Evolutionary conservation across 441 rosid genomes (phyloP), one percentile per base, ranked within the genome.

Genomic region (Arabidopsis hybrid): DNA sequence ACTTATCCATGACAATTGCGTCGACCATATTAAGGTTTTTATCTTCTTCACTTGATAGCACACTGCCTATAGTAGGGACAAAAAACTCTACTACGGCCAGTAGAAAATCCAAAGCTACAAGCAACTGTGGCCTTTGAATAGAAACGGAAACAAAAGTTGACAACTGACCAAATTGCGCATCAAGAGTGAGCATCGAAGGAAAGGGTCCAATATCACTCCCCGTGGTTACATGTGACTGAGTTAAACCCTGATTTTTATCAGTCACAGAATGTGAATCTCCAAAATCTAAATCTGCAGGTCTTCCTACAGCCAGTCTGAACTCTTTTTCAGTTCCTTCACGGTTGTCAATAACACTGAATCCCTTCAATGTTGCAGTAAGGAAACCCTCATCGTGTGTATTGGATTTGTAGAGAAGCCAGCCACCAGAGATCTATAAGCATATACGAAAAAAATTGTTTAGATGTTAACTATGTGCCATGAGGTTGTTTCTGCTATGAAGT

Each of bases 81-180:
- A 96, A 96, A 80, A 96, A 96, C 83, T 96, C 98, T 69, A 85
- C 90, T 60, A 96, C 88, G 21, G 97, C 96, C 69, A 93, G 85
- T 73, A 96, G 87, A 87, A 96, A 96, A 88, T 96, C 99, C 78
- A 96, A 90, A 56, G 97, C 97, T 77, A 96, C 98, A 72, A 96
- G 95, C 75, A 96, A 82, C 71, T 90, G 98, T 26, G 99, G 99
- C 86, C 95, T 89, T 80, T 91, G 99, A 82, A 93, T 76, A 80
- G 87, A 84, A 14, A 91, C 39, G 35, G 94, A 90, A 64, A 91
- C 65, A 52, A 73, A 79, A 42, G 97, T 89, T 39, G 88, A 87
- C 67, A 61, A 74, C 82, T 84, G 86, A 72, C 89, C 85, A 82
- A 93, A 86, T 67, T 90, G 91, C 13, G 92, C 98, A 86, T 96